These are phyloP conservation scores for Aurinia saxatilis DNA, from an alignment of 345 rosid genomes.

Conservation along the genomic window DNA sequence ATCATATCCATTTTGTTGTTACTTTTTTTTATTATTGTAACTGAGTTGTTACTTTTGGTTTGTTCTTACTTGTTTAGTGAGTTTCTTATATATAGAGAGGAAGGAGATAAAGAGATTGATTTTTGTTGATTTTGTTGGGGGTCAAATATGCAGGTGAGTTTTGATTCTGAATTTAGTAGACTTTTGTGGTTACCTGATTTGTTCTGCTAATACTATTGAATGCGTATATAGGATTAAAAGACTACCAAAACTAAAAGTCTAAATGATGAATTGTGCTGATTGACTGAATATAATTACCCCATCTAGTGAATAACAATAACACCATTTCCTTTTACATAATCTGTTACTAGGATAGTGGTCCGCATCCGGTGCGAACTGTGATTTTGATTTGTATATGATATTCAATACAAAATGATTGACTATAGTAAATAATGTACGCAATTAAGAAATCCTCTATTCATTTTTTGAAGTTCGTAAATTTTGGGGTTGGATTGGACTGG, in stretches of 20 bases:
- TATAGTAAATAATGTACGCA: no score
- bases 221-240: neutral
- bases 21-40: no score
- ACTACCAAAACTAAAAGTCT: neutral
- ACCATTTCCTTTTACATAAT: neutral
- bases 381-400: no score
- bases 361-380: no score
- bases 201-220: neutral
- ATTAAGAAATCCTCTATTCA: no score
- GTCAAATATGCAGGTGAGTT: neutral
- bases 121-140: neutral
- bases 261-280: neutral
- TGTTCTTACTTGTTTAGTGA: neutral
- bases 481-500: no score
- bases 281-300: neutral
- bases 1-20: neutral
- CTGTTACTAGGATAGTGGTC: no score
- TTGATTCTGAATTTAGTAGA: conserved; percentile 4
- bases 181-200: neutral
- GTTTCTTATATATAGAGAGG: neutral
- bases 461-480: no score
- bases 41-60: no score
- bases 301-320: neutral
- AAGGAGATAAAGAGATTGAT: neutral
- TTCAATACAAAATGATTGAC: no score